phyloP scores from a whole-genome alignment of 140 eudicot genomes.

The Ambrosia hybrid region DNA sequence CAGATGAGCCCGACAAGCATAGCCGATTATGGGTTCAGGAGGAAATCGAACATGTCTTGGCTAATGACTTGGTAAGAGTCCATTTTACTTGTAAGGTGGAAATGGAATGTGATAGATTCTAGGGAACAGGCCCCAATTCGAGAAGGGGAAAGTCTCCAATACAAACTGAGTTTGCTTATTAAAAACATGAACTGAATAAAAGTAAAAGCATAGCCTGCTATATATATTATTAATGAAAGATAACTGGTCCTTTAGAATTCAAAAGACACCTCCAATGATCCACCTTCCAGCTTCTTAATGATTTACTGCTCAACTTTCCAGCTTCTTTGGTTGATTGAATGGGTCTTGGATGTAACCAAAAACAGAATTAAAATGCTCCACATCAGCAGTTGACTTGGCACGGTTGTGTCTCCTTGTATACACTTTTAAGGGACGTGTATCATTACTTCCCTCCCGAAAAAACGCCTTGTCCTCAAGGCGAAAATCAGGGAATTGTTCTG shows the following conservation, averaged over 20 bases:
- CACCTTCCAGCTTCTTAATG: no score
- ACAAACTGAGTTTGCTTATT: no score
- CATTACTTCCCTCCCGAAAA: no score
- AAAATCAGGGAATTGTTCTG: no score
- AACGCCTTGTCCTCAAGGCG: no score
- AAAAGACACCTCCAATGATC: not conserved
- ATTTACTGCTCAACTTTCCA: not conserved
- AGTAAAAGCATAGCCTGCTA: no score
- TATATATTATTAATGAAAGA: not conserved
- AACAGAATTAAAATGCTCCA: no score
- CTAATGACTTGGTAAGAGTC: conserved; percentile 10
- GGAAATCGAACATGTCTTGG: no score
- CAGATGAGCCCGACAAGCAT: conserved; percentile 3
- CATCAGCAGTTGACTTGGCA: not conserved
- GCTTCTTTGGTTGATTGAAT: not conserved
- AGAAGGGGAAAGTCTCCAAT: not conserved
- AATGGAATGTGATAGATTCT: not conserved
- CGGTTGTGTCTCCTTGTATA: not conserved
- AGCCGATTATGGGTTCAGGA: conserved; percentile 13
- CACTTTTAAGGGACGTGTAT: not conserved
- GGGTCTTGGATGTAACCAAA: not conserved
- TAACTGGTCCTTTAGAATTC: not conserved
- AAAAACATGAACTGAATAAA: no score
- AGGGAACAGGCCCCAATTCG: no score
- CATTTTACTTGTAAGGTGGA: not conserved